Evolutionary conservation across 2,329 filamentous ascomycete genomes (phyloP).

Genomic region (Phialophora expanda): DNA sequence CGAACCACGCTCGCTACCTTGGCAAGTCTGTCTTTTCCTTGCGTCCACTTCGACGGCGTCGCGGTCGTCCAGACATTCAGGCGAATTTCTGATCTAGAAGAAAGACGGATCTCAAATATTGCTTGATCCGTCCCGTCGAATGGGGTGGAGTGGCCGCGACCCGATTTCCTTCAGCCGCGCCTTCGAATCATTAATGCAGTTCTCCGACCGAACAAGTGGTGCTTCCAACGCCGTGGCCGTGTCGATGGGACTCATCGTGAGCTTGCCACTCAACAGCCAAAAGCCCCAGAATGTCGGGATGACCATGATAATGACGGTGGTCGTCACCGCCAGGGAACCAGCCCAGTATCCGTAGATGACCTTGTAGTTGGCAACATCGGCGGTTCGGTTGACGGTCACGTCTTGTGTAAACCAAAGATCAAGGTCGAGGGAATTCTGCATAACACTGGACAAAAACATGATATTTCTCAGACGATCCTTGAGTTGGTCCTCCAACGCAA

Average conservation of each 20-base stretch:
- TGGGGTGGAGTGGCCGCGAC: neutral
- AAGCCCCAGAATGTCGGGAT: constrained; percentile 16
- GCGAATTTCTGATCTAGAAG: no score
- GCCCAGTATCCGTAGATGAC: constrained; percentile 5
- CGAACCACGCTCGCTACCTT: neutral
- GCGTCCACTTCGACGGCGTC: neutral
- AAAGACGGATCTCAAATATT: neutral
- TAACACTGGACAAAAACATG: constrained; percentile 11
- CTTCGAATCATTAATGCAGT: constrained; percentile 8
- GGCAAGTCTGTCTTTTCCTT: neutral
- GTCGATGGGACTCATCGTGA: constrained; percentile 14
- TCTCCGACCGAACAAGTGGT: constrained; percentile 20
- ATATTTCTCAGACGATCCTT: neutral
- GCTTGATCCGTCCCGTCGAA: neutral
- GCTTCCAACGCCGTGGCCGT: constrained; percentile 9
- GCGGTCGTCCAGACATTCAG: neutral
- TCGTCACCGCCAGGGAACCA: constrained; percentile 11
- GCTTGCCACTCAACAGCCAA: constrained; percentile 3
- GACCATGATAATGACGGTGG: constrained; percentile 14
- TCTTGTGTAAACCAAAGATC: neutral
- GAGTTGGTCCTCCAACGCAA: neutral
- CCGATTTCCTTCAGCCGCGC: neutral
- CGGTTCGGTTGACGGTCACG: neutral
- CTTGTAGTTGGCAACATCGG: neutral
- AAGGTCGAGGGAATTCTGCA: neutral